Evolutionary conservation across 495 filamentous ascomycete species (phyloP).

Genomic region (Talaromyces nanjingensis): DNA sequence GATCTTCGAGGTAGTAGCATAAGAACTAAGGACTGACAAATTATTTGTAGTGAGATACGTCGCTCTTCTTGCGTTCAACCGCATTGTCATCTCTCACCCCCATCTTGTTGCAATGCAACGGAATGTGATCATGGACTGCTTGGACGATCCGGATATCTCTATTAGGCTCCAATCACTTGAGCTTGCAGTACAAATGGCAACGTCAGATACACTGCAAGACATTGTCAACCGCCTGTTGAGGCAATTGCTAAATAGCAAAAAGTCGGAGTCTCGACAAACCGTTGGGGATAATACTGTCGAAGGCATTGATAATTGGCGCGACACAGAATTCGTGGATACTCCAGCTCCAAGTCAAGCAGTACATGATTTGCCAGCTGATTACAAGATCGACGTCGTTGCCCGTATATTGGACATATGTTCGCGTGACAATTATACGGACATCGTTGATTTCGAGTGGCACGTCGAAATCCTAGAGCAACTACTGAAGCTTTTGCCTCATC

Average conservation of each 20-base stretch:
- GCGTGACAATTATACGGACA: conserved; percentile 75
- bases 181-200: conserved; percentile 86
- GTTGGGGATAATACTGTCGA: not conserved
- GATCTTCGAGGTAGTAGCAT: not conserved
- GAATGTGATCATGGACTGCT: conserved; percentile 90
- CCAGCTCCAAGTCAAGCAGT: conserved; percentile 13
- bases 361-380: conserved; percentile 66
- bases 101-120: conserved; percentile 83
- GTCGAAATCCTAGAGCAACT: conserved; percentile 77
- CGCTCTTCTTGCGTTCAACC: conserved; percentile 87
- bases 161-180: conserved; percentile 91
- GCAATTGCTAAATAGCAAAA: conserved; percentile 59
- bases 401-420: conserved; percentile 86
- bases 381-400: conserved; percentile 68
- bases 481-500: conserved; percentile 55
- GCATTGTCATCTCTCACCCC: conserved; percentile 84
- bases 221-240: conserved; percentile 81
- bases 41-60: conserved; percentile 79
- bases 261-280: conserved; percentile 13
- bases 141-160: conserved; percentile 94
- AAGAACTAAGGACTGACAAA: not conserved
- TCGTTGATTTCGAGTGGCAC: conserved; percentile 96
- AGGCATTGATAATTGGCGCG: not conserved
- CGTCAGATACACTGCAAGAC: conserved; percentile 68
- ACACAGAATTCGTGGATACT: not conserved